A percentile compares a stretch with the other conserved stretches of the same genome.
phyloP scores from a whole-genome alignment of 495 filamentous ascomycete species.

The Daldinia decipiens region DNA sequence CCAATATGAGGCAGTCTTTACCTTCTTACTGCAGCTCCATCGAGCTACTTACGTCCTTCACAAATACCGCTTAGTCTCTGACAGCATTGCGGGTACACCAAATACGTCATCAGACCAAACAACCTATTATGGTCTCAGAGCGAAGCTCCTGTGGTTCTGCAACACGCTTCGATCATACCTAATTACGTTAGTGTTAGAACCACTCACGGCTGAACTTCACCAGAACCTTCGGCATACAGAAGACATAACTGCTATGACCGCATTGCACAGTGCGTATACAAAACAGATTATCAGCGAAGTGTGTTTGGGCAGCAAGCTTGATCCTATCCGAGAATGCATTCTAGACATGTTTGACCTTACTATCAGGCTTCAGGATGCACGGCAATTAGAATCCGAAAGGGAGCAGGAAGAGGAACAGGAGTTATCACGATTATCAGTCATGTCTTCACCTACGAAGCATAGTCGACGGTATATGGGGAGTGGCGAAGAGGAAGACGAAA shows the following conservation, averaged over 20 bases:
- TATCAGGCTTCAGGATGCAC: constrained; percentile 61
- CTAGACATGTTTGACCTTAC: constrained; percentile 70
- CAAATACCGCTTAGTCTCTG: constrained; percentile 59
- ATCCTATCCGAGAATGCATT: constrained; percentile 72
- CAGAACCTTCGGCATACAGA: constrained; percentile 65
- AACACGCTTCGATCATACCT: constrained; percentile 79
- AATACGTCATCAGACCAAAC: constrained; percentile 50
- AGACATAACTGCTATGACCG: constrained; percentile 85
- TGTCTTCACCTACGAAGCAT: constrained; percentile 39
- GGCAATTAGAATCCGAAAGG: constrained; percentile 51
- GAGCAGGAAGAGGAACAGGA: constrained; percentile 55
- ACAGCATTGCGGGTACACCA: constrained; percentile 38
- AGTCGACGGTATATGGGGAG: constrained; percentile 47
- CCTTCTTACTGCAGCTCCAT: constrained; percentile 79
- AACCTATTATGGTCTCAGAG: constrained; percentile 70
- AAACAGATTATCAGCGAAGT: constrained; percentile 69
- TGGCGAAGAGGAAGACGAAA: constrained; percentile 55
- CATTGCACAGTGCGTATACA: constrained; percentile 71
- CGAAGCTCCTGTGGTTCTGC: constrained; percentile 82
- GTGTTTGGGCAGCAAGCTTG: constrained; percentile 70
- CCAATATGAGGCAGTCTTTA: constrained; percentile 75
- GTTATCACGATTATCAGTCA: constrained; percentile 47
- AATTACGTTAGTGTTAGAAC: constrained; percentile 73
- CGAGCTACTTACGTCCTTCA: constrained; percentile 76
- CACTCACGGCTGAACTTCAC: constrained; percentile 63